phyloP scores from a whole-genome alignment of 1,284 basidiomycete species.

The Marasmius sp. region DNA sequence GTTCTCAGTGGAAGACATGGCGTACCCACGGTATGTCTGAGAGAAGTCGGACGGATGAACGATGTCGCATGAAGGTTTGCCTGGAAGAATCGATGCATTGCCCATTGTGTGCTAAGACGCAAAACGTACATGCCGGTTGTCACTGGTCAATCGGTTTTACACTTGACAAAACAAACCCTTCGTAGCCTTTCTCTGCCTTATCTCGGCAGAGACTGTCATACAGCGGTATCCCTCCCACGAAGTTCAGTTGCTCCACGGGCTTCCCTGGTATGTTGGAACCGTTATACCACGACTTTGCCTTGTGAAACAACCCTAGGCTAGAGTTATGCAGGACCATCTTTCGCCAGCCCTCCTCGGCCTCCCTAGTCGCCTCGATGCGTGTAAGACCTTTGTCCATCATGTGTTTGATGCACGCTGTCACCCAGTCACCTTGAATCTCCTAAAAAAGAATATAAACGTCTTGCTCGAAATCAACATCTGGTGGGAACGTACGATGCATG shows the following conservation, averaged over 20 bases:
- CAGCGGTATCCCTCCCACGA: conserved; percentile 20
- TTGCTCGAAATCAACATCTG: background rate
- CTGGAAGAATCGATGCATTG: background rate
- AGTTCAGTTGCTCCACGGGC: conserved; percentile 20
- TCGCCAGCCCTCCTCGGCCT: conserved; percentile 20
- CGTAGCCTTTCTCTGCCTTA: conserved; percentile 15
- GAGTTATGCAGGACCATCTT: conserved; percentile 11
- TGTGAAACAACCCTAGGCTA: background rate
- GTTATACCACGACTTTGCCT: conserved; percentile 10
- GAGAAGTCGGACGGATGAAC: no score
- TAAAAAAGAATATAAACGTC: background rate
- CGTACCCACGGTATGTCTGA: no score
- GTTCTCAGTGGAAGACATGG: no score
- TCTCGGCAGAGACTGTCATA: conserved; percentile 19
- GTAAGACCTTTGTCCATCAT: conserved; percentile 17
- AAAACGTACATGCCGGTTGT: no score
- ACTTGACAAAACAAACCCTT: background rate
- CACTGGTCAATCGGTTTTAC: background rate
- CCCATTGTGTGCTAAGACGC: no score
- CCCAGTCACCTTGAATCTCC: conserved; percentile 27
- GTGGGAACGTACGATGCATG: conserved; percentile 20
- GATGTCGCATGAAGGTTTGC: background rate
- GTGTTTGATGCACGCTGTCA: conserved; percentile 19
- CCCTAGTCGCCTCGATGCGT: conserved; percentile 19
- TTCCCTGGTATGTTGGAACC: conserved; percentile 11